Conservation (phyloP, 306 rosid species). For the Fragaria iinumae region DNA sequence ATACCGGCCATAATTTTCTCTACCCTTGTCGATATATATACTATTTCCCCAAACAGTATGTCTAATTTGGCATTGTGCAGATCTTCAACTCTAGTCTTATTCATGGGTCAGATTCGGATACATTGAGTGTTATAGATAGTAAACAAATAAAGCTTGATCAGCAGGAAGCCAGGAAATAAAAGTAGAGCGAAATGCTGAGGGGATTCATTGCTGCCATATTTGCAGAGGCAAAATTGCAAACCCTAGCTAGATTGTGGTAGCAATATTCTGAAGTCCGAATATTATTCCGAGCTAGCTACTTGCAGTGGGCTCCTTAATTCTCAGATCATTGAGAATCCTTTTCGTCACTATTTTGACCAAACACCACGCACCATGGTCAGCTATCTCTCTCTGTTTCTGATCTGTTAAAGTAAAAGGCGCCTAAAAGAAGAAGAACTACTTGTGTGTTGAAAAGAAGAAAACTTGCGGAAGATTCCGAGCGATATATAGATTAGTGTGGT, state of each 20-base stretch:
- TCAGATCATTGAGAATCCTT: slow-evolving; percentile 30
- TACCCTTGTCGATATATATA: too few species aligned
- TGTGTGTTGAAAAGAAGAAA: slow-evolving; percentile 1
- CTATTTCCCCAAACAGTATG: too few species aligned
- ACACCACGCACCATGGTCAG: slow-evolving; percentile 12
- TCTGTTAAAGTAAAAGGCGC: not conserved
- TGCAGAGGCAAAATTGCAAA: not conserved
- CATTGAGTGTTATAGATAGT: too few species aligned
- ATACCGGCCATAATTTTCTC: too few species aligned
- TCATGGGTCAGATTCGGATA: too few species aligned
- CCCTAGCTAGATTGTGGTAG: not conserved
- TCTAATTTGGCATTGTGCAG: too few species aligned
- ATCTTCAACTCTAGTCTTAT: too few species aligned
- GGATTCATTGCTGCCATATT: too few species aligned
- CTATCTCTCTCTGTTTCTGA: slow-evolving; percentile 19
- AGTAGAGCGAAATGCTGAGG: too few species aligned
- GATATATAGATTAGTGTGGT: slow-evolving; percentile 18
- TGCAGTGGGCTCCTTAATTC: slow-evolving; percentile 20
- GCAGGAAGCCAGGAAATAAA: too few species aligned
- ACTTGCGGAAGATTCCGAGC: not conserved
- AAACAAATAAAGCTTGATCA: too few species aligned
- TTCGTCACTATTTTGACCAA: slow-evolving; percentile 39
- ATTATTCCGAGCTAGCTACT: slow-evolving; percentile 26
- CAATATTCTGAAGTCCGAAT: not conserved
- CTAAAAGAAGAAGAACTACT: not conserved